These are phyloP conservation scores for Lunularia cruciata DNA, from an alignment of 225 moss, liverwort and hornwort genomes.

Conservation along the genomic window DNA sequence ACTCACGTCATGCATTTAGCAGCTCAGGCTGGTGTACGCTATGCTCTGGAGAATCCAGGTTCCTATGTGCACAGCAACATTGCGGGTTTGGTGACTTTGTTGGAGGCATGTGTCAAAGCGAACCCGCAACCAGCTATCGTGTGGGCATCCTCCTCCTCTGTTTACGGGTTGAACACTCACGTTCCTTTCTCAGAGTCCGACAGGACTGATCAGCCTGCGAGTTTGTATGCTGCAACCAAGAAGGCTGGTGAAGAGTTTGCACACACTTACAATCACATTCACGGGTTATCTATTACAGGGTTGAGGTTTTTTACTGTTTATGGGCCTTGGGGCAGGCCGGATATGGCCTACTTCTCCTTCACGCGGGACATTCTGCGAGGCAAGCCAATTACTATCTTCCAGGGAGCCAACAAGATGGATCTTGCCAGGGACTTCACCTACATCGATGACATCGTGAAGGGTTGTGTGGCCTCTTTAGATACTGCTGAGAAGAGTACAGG, in stretches of 20 bases:
- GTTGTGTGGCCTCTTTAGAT: constrained; percentile 40
- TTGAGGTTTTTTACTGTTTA: constrained; percentile 48
- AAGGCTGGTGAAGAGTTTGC: constrained; percentile 50
- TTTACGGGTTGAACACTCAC: constrained; percentile 46
- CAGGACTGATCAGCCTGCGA: constrained; percentile 48
- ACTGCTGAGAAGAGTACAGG: constrained; percentile 51
- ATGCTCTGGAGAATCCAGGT: constrained; percentile 46
- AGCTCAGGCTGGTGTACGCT: constrained; percentile 52
- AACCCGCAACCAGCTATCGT: constrained; percentile 46
- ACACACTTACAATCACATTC: constrained; percentile 48
- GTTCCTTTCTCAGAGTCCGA: constrained; percentile 48
- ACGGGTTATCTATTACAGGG: constrained; percentile 48
- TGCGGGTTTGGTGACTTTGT: constrained; percentile 40
- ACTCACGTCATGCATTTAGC: constrained; percentile 51
- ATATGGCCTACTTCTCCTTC: constrained; percentile 52
- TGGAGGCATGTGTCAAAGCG: constrained; percentile 45
- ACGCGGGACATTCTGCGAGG: constrained; percentile 45
- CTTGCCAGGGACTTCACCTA: constrained; percentile 49
- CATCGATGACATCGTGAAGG: constrained; percentile 54
- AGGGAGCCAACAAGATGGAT: constrained; percentile 41
- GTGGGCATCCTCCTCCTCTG: constrained; percentile 50
- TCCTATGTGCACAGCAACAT: constrained; percentile 52
- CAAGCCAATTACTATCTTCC: constrained; percentile 43
- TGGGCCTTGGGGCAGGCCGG: constrained; percentile 52
- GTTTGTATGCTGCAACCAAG: constrained; percentile 51